Percentiles rank a stretch among this genome's conserved stretches.
Conservation (phyloP, 164 flowering plant species). For the Umbilicus rupestris region DNA sequence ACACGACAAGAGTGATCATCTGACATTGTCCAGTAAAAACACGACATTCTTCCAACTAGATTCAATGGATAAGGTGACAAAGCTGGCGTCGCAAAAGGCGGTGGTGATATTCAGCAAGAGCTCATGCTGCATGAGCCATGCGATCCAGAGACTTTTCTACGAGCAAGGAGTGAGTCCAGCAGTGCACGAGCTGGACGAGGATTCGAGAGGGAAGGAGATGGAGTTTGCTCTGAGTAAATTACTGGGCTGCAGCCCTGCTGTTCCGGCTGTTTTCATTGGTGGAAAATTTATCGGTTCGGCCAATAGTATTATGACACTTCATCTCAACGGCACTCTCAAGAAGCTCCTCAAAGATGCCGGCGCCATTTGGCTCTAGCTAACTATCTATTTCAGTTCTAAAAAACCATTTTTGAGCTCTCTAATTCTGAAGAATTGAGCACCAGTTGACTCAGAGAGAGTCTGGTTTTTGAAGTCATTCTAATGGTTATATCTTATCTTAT, state of each 20-base stretch:
- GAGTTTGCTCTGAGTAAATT: constrained; percentile 34
- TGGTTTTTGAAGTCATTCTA: constrained; percentile 2
- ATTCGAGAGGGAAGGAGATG: constrained; percentile 32
- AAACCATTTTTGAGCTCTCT: neutral
- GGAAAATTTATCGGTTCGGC: constrained; percentile 39
- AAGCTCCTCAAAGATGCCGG: constrained; percentile 46
- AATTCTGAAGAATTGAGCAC: neutral
- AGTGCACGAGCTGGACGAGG: constrained; percentile 41
- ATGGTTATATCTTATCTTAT: neutral
- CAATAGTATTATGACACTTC: constrained; percentile 39
- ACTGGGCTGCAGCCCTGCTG: constrained; percentile 39
- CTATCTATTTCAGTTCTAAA: too few relatives aligned
- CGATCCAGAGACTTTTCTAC: constrained; percentile 38
- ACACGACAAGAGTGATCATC: neutral
- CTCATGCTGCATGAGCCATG: constrained; percentile 46
- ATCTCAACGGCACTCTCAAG: constrained; percentile 37
- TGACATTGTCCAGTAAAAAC: neutral
- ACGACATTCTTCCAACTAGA: neutral
- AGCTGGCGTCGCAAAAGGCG: constrained; percentile 37
- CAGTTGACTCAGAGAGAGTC: neutral
- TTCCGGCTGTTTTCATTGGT: constrained; percentile 52
- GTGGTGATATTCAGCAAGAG: constrained; percentile 38
- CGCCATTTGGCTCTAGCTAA: constrained; percentile 43
- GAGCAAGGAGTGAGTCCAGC: constrained; percentile 47
- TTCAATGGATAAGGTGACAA: constrained; percentile 30